Base-by-base conservation (phyloP, 192 early-diverging fungal genomes). In the Lunasporangiospora selenospora region DNA sequence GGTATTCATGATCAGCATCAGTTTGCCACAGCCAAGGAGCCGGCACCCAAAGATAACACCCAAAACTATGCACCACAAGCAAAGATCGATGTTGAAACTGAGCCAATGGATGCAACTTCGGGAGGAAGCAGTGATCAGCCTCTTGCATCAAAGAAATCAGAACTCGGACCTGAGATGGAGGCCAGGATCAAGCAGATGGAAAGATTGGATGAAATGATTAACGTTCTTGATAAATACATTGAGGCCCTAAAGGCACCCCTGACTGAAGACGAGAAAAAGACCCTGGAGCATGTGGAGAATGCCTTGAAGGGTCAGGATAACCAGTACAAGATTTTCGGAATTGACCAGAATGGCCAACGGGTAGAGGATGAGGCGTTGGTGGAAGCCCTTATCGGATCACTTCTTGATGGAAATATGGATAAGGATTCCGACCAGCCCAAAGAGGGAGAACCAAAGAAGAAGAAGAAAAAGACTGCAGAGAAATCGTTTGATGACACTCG, bases 161-260 rank as follows among this genome's bases (percentile, higher is more conserved):
- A 16, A 29, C 52, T n/a, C 31, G 47, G 19, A 59, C 49, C 34
- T 3, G 16, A 48, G 11, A 23, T 48, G 16, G 34, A 59, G 26
- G 45, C 44, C 48, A 39, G 5, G 53, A 50, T 27, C 16, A 34
- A 30, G 10, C 48, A 10, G 53, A 43, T n/a, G 30, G 34, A 12
- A 15, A 48, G 18, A 2, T 9, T 55, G 12, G 53, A 43, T n/a
- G 30, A 41, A 12, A 15, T 54, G 18, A 2, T 59, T 18, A 29
- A 11, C 0, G 30, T 56, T 6, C 26, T 59, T n/a, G 56, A 46
- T 1, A 24, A 32, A 2, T 47, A 45, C 19, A 19, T 38, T 1
- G 43, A 53, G 27, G 16, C 0, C 4, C 23, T 67, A 13, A 53
- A 59, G 41, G 42, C 65, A 11, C 19, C 5, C 23, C 23, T 67